Conservation (phyloP, 345 rosid genomes). For the Citrus trifoliata region DNA sequence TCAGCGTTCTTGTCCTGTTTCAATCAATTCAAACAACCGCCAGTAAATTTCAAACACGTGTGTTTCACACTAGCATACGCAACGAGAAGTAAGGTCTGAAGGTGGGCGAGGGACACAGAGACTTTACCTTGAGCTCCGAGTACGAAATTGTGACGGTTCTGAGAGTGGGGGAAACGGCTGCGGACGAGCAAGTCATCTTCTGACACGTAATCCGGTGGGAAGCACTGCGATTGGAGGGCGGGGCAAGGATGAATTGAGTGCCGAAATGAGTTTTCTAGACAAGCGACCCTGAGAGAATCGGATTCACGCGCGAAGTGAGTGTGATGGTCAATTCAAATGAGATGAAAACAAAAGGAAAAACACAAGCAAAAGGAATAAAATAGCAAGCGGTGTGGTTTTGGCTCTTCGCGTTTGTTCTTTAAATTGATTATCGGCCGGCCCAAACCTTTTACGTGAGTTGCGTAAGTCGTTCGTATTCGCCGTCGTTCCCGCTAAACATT, state of each 20-base stretch:
- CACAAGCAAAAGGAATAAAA: no score
- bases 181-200: slow-evolving; percentile 41
- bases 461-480: not conserved
- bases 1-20: slow-evolving; percentile 58
- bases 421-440: not conserved
- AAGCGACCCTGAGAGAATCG: not conserved
- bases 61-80: not conserved
- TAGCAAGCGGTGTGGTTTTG: not conserved
- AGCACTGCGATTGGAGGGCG: slow-evolving; percentile 9
- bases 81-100: slow-evolving; percentile 1
- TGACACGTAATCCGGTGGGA: slow-evolving; percentile 24
- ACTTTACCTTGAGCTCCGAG: slow-evolving; percentile 63
- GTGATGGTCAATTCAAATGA: not conserved
- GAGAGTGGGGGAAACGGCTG: slow-evolving; percentile 43
- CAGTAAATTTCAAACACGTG: not conserved
- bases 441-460: not conserved
- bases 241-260: not conserved
- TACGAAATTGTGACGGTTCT: slow-evolving; percentile 67
- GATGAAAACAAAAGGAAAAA: not conserved
- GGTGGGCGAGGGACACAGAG: not conserved
- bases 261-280: not conserved
- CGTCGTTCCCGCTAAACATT: not conserved
- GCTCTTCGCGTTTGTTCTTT: not conserved
- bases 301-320: not conserved
- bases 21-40: slow-evolving; percentile 11